Conservation (phyloP, 345 rosid species). For the Bretschneidera sinensis region DNA sequence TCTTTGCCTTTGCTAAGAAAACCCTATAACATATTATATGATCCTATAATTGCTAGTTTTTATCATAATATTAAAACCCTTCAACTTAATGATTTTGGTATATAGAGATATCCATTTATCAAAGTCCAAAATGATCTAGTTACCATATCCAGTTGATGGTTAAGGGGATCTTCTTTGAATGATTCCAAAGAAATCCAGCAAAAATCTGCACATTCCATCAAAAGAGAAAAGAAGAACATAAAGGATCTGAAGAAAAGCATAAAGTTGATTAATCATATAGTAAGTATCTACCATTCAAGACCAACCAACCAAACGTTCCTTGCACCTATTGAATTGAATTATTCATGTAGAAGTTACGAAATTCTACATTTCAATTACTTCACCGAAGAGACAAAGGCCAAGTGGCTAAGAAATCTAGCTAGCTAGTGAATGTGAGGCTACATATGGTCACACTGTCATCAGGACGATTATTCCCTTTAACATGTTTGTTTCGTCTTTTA, state of each 20-base stretch:
- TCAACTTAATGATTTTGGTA: too few species aligned
- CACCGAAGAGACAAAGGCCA: neutral
- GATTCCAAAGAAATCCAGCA: too few species aligned
- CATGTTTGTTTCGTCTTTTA: conserved; percentile 57
- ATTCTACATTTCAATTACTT: too few species aligned
- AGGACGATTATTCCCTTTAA: conserved; percentile 59
- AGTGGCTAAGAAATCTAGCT: conserved; percentile 27
- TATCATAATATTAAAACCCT: too few species aligned
- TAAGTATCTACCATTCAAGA: conserved; percentile 44
- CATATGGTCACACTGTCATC: conserved; percentile 28
- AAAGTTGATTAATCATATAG: conserved; percentile 24
- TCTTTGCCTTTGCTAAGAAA: too few species aligned
- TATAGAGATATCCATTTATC: too few species aligned
- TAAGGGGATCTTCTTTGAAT: too few species aligned
- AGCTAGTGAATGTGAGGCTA: conserved; percentile 14
- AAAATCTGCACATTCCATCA: conserved; percentile 7
- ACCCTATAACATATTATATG: too few species aligned
- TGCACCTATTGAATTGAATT: neutral
- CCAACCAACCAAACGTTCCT: conserved; percentile 17
- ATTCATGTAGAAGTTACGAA: neutral
- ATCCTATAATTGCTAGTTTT: too few species aligned
- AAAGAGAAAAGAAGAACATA: conserved; percentile 22
- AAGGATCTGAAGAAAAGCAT: conserved; percentile 16
- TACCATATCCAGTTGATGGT: too few species aligned
- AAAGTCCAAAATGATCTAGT: too few species aligned